Evolutionary conservation across 1,284 basidiomycete species (phyloP).

Genomic region (Papiliotrema flavescens): DNA sequence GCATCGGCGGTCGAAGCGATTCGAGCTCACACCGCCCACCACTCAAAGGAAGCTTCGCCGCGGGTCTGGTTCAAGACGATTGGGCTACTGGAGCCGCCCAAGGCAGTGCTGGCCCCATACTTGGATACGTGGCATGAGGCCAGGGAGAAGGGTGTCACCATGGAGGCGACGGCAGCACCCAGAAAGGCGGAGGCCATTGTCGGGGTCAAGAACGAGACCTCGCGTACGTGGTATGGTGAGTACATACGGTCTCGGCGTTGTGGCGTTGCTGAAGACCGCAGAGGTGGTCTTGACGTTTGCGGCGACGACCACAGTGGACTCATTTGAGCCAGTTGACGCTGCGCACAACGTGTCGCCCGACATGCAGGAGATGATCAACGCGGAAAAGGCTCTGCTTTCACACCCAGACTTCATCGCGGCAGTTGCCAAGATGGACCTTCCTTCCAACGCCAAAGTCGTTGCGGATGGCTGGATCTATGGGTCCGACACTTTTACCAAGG

Average conservation of each 20-base stretch:
- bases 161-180: not conserved
- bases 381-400: conserved; percentile 30
- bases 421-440: conserved; percentile 26
- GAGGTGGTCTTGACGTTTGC: not conserved
- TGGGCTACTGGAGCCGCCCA: conserved; percentile 31
- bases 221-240: conserved; percentile 1
- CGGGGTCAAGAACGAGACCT: not conserved
- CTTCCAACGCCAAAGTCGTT: conserved; percentile 7
- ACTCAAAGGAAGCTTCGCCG: not conserved
- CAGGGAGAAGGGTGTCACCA: not conserved
- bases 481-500: not conserved
- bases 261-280: not conserved
- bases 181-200: not conserved
- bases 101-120: conserved; percentile 24
- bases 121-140: conserved; percentile 13
- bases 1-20: not conserved
- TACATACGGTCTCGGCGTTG: not conserved
- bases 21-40: conserved; percentile 16
- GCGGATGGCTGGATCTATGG: conserved; percentile 25
- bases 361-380: conserved; percentile 33
- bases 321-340: not conserved
- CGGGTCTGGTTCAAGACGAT: conserved; percentile 31
- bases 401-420: conserved; percentile 26
- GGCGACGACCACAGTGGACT: not conserved
- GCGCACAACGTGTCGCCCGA: conserved; percentile 20